Conservation (phyloP, 805 yeast genomes). For the Yarrowia hollandica region DNA sequence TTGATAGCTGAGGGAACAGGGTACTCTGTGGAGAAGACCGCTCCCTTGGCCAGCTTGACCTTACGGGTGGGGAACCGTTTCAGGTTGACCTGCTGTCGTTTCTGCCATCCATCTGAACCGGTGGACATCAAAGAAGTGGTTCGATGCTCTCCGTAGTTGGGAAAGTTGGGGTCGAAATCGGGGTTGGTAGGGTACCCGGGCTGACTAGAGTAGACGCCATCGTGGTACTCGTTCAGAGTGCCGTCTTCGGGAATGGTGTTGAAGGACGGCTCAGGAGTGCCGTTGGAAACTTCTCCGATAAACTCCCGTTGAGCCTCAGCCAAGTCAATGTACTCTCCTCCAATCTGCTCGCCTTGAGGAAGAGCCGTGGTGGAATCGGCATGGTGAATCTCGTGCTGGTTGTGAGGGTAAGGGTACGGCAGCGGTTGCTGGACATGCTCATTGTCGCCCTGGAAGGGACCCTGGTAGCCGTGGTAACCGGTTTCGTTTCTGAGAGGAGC, state of each 20-base stretch:
- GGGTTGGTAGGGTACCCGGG: not conserved
- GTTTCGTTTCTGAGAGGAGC: constrained; percentile 1
- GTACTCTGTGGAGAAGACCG: constrained; percentile 42
- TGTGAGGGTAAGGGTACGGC: constrained; percentile 19
- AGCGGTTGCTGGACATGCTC: constrained; percentile 6
- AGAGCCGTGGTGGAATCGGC: constrained; percentile 8
- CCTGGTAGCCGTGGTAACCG: constrained; percentile 22
- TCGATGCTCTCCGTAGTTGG: not conserved
- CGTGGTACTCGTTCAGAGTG: constrained; percentile 25
- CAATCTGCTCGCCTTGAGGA: constrained; percentile 25
- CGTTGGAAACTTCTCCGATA: not conserved
- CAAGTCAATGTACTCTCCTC: constrained; percentile 22
- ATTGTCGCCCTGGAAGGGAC: not conserved
- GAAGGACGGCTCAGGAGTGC: constrained; percentile 16
- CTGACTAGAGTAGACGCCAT: constrained; percentile 7
- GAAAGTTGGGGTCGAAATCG: not conserved
- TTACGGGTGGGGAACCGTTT: constrained; percentile 42
- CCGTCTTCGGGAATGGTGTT: constrained; percentile 24
- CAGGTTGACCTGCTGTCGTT: constrained; percentile 37
- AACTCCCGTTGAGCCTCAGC: constrained; percentile 24
- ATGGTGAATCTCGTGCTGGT: not conserved
- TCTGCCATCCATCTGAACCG: constrained; percentile 34
- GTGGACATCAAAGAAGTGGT: constrained; percentile 1
- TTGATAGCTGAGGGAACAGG: constrained; percentile 47
- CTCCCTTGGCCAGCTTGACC: constrained; percentile 43